Evolutionary conservation across 2,329 filamentous ascomycete genomes (phyloP).

Genomic region (Fusarium nygamai): DNA sequence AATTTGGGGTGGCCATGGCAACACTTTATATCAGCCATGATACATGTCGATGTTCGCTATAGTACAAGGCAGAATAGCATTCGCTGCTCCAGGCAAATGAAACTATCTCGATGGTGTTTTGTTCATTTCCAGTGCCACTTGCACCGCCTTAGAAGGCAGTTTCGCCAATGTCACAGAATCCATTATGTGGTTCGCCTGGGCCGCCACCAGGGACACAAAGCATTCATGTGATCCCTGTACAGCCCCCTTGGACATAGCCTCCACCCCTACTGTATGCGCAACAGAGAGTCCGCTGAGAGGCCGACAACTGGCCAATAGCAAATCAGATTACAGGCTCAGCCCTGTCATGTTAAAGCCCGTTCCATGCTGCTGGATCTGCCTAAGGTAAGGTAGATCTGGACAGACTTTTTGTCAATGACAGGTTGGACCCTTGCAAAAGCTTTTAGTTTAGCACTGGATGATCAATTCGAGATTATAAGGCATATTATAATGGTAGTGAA

Average conservation of each 20-base stretch:
- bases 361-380: background rate
- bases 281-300: background rate
- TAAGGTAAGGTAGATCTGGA: background rate
- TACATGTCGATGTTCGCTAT: background rate
- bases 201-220: background rate
- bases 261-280: background rate
- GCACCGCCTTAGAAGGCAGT: background rate
- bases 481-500: background rate
- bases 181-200: background rate
- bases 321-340: background rate
- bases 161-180: background rate
- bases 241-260: background rate
- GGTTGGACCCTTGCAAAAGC: background rate
- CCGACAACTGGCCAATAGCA: background rate
- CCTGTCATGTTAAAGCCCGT: background rate
- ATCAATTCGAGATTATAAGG: background rate
- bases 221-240: background rate
- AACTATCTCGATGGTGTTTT: background rate
- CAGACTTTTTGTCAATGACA: background rate
- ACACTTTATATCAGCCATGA: background rate
- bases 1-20: background rate
- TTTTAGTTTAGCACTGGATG: background rate
- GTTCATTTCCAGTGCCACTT: background rate
- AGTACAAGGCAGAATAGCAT: background rate
- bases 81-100: background rate